Evolutionary conservation across 768 basidiomycete genomes (phyloP), one percentile per base, ranked within the genome.

Genomic region (Rhizopogon vesiculosus): DNA sequence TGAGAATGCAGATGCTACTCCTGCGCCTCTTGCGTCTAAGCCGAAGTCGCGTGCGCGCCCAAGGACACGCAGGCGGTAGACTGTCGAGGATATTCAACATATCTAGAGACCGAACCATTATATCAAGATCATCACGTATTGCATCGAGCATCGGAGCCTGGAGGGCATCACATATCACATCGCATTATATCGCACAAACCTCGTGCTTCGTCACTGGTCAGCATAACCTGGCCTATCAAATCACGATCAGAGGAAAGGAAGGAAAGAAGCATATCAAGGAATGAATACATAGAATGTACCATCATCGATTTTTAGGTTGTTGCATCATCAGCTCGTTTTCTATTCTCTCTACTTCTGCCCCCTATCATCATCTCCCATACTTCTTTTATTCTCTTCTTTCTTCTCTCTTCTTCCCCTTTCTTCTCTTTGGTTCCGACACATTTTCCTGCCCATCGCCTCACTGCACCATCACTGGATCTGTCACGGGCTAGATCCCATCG

Each of bases 31-130:
- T 16, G 19, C 9, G 55, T 60, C 67, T 43, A 69, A 68, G 53
- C 63, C 65, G 39, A 69, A 69, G 60, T 67, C 67, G 52, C 65
- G 68, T 49, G 65, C 68, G 31, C 61, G 67, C 46, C 57, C 63
- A 46, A 71, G 50, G 60, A 41, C 58, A 42, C 65, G 68, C 53
- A 65, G 68, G 59, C 68, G 69, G 51, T 69, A 49, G 67, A 67
- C 53, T 38, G 59, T 45, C 33, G 50, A 43, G 39, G 45, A 42
- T 38, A 33, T 54, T 38, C 41, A 38, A 53, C 46, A 56, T 48
- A 54, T 38, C 48, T 19, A 19, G 48, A 9, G 19, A 49, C 35
- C 33, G 19, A 49, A 38, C 3, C 35, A 38, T 38, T 54, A 56
- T 49, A 35, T 56, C 51, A 31, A 55, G 53, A 55, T 55, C 53